phyloP scores from a whole-genome alignment of 768 basidiomycete species.

The Naganishia friedmannii region DNA sequence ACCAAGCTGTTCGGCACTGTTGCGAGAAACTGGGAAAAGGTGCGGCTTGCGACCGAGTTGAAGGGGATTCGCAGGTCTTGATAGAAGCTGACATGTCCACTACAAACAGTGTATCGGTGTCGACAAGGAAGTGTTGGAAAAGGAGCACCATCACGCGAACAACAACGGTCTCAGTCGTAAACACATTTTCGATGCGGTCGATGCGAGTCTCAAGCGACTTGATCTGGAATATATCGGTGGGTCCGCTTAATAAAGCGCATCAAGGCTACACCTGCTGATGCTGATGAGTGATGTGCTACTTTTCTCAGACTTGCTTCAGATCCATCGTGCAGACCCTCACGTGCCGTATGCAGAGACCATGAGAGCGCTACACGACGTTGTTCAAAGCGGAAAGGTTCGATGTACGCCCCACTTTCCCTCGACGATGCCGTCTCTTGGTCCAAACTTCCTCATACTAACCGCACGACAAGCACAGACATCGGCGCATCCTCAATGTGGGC shows the following conservation, averaged over 20 bases:
- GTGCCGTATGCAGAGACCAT: constrained; percentile 60
- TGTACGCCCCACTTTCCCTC: constrained; percentile 38
- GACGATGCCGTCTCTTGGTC: too few relatives aligned
- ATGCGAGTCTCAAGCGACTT: constrained; percentile 61
- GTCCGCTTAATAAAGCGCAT: constrained; percentile 43
- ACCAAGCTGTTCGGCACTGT: constrained; percentile 60
- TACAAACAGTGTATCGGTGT: constrained; percentile 27
- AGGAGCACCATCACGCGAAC: constrained; percentile 22
- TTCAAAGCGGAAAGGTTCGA: constrained; percentile 63
- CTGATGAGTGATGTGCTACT: constrained; percentile 1
- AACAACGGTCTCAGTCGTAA: constrained; percentile 43
- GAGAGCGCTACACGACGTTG: constrained; percentile 69
- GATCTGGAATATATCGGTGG: constrained; percentile 71
- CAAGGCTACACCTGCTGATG: neutral
- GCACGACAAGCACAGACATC: constrained; percentile 50
- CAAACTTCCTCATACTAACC: neutral
- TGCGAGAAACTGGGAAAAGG: constrained; percentile 28
- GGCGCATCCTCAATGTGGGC: constrained; percentile 63
- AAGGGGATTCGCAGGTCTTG: too few relatives aligned
- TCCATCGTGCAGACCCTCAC: constrained; percentile 34
- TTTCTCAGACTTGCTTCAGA: neutral
- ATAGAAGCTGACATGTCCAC: neutral
- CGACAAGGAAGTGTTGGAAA: constrained; percentile 24
- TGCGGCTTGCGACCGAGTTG: neutral
- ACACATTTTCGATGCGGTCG: constrained; percentile 65